Conservation (phyloP, 164 flowering plant genomes). For the Houttuynia cordata region DNA sequence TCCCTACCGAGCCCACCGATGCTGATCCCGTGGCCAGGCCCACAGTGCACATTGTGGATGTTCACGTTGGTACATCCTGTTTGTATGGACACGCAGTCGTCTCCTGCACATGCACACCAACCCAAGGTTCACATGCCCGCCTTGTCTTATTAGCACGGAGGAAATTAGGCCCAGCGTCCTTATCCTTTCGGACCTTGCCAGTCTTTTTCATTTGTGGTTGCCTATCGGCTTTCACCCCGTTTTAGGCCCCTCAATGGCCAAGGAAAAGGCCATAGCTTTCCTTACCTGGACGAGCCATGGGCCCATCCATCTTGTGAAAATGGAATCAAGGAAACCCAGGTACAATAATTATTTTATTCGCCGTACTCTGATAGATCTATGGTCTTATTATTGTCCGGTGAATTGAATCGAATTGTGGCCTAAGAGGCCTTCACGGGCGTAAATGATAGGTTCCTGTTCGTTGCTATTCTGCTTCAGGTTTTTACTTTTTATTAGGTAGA, state of each 20-base stretch:
- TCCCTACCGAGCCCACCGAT: slow-evolving; percentile 41
- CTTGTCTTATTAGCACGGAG: not conserved
- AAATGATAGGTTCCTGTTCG: not conserved
- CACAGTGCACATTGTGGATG: slow-evolving; percentile 30
- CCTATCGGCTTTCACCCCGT: too few relatives aligned
- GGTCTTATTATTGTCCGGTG: not conserved
- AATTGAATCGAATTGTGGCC: not conserved
- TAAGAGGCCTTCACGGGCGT: not conserved
- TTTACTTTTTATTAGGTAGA: too few relatives aligned
- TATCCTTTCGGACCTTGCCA: not conserved
- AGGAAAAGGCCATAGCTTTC: too few relatives aligned
- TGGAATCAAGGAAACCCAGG: not conserved
- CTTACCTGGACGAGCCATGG: too few relatives aligned
- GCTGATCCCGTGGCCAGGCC: slow-evolving; percentile 50
- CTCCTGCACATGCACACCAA: slow-evolving; percentile 21
- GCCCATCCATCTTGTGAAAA: too few relatives aligned
- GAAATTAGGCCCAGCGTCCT: not conserved
- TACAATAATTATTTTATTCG: not conserved
- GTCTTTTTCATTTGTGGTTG: too few relatives aligned
- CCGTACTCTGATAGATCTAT: not conserved
- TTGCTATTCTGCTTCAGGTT: not conserved
- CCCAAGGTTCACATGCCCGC: slow-evolving; percentile 3
- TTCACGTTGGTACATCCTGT: slow-evolving; percentile 28
- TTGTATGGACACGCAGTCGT: slow-evolving; percentile 41
- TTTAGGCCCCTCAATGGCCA: too few relatives aligned